phyloP scores from a whole-genome alignment of 192 early-diverging fungal genomes.

The Allomyces arbusculus region DNA sequence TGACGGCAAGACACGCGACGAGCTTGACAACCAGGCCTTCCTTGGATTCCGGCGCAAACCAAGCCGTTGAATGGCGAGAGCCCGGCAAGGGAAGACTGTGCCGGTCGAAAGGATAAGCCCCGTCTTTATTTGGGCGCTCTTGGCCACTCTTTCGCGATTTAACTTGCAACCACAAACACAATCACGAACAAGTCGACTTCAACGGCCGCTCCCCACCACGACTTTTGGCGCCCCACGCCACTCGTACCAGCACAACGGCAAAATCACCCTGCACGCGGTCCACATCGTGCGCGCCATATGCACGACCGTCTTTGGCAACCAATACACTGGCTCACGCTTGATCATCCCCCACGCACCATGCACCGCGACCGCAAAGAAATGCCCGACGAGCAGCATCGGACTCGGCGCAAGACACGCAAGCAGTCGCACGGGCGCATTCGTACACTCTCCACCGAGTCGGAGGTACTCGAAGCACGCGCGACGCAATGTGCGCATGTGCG shows the following conservation, averaged over 20 bases:
- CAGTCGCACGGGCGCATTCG: constrained; percentile 62
- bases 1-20: too few species aligned
- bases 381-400: constrained; percentile 55
- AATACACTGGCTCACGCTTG: background rate
- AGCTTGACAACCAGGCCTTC: too few species aligned
- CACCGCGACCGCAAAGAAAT: constrained; percentile 83
- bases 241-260: background rate
- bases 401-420: constrained; percentile 59
- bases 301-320: background rate
- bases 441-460: constrained; percentile 54
- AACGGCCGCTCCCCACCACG: too few species aligned
- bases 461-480: constrained; percentile 81
- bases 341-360: background rate
- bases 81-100: too few species aligned
- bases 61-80: too few species aligned
- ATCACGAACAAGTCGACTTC: too few species aligned
- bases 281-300: background rate
- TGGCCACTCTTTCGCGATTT: too few species aligned
- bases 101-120: too few species aligned
- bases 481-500: constrained; percentile 47
- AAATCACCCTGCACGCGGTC: background rate
- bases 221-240: background rate
- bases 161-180: too few species aligned
- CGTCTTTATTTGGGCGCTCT: too few species aligned
- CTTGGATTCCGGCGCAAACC: too few species aligned